A percentile compares a stretch with the other conserved stretches of the same genome.
These are phyloP conservation scores for Apiotrichum gamsii DNA, from an alignment of 1,284 basidiomycete genomes.

Conservation along the genomic window DNA sequence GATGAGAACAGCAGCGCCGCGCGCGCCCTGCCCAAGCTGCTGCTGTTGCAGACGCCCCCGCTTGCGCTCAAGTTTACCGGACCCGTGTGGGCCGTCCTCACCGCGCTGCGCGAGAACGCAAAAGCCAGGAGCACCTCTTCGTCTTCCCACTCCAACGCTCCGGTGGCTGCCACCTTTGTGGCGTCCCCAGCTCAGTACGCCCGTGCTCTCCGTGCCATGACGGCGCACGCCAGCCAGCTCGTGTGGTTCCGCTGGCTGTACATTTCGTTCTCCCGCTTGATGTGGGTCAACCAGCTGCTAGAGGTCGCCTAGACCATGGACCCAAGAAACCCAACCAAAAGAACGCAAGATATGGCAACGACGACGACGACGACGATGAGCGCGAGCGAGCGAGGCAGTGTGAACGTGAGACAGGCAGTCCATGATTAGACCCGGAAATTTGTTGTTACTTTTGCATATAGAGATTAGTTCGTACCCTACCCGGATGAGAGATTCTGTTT, in stretches of 20 bases:
- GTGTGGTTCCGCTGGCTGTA: conserved; percentile 89
- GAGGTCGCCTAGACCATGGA: too few species aligned
- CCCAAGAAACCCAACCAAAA: too few species aligned
- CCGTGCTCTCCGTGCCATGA: conserved; percentile 63
- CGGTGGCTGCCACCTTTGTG: conserved; percentile 41
- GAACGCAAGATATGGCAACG: too few species aligned
- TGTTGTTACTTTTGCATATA: too few species aligned
- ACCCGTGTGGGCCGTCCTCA: conserved; percentile 7
- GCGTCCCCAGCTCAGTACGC: conserved; percentile 57
- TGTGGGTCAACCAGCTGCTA: conserved; percentile 84
- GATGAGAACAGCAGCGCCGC: conserved; percentile 6
- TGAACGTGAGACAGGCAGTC: conserved; percentile 34
- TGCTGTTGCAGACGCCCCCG: conserved; percentile 58
- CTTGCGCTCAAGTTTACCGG: conserved; percentile 52
- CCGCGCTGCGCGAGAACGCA: conserved; percentile 50
- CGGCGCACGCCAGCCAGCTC: conserved; percentile 66
- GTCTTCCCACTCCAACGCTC: conserved; percentile 1
- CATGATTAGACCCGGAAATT: too few species aligned
- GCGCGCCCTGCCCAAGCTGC: conserved; percentile 47
- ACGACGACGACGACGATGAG: conserved; percentile 75
- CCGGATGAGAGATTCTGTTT: too few species aligned
- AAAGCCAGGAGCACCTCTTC: too few species aligned
- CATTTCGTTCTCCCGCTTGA: conserved; percentile 73
- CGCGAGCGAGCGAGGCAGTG: conserved; percentile 66
- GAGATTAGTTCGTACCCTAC: too few species aligned